These are phyloP conservation scores for Thermoascus crustaceus DNA, from an alignment of 2,329 filamentous ascomycete species.

Conservation along the genomic window DNA sequence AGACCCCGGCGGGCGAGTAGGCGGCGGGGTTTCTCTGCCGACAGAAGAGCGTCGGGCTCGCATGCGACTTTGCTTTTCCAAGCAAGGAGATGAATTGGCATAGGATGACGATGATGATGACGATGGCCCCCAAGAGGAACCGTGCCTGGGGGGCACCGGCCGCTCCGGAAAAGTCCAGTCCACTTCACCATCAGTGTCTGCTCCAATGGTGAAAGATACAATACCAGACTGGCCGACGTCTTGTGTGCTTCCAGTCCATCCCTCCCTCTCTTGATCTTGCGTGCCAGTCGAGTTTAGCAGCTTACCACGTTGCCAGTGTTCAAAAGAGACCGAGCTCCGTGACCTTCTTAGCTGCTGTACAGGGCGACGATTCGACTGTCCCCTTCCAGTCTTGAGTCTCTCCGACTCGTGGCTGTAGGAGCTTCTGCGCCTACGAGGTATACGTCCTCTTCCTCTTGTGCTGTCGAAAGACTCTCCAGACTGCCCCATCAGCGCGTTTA, in stretches of 20 bases:
- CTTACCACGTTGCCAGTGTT: constrained; percentile 7
- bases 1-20: too few species aligned
- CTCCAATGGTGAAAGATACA: constrained; percentile 3
- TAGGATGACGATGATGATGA: too few species aligned
- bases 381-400: constrained; percentile 6
- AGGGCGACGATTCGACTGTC: constrained; percentile 6
- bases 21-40: too few species aligned
- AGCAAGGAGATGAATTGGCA: too few species aligned
- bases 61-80: too few species aligned
- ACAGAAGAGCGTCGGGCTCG: background rate
- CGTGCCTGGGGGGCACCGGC: constrained; percentile 2
- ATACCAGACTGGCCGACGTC: constrained; percentile 3
- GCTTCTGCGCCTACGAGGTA: constrained; percentile 18
- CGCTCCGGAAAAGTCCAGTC: constrained; percentile 3
- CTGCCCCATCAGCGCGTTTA: constrained; percentile 10
- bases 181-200: constrained; percentile 8
- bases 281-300: background rate
- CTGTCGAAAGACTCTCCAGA: constrained; percentile 17
- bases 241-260: background rate
- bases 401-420: constrained; percentile 25
- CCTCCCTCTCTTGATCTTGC: background rate
- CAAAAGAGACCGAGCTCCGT: constrained; percentile 13
- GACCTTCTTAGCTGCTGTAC: constrained; percentile 12
- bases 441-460: constrained; percentile 13
- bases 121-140: constrained; percentile 7